Evolutionary conservation across 2,329 filamentous ascomycete species (phyloP).

Genomic region (Penicillium vulpinum): DNA sequence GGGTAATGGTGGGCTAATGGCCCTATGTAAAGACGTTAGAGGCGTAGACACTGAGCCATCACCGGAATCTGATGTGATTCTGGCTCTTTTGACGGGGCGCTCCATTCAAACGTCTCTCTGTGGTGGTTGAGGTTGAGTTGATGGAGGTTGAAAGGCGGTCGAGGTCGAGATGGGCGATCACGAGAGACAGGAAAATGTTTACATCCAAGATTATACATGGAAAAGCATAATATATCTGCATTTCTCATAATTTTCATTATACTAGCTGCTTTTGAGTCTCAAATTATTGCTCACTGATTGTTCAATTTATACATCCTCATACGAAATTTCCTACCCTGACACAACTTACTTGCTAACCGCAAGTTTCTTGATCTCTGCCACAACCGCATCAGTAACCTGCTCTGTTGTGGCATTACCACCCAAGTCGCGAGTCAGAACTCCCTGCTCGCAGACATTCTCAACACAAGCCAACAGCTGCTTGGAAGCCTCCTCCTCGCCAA

Average conservation of each 20-base stretch:
- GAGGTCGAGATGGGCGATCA: conserved; percentile 1
- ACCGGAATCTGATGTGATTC: background rate
- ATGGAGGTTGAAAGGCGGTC: conserved; percentile 1
- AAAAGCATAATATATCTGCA: background rate
- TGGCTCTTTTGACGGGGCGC: conserved; percentile 1
- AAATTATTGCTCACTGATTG: background rate
- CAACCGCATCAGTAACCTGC: conserved; percentile 60
- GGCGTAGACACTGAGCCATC: background rate
- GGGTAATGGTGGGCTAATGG: conserved; percentile 1
- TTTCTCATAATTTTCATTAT: background rate
- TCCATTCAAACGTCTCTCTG: background rate
- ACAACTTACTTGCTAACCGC: conserved; percentile 17
- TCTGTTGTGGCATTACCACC: conserved; percentile 59
- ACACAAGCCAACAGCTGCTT: conserved; percentile 59
- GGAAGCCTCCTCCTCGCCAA: conserved; percentile 61
- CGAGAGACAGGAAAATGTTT: background rate
- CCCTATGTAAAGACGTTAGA: background rate
- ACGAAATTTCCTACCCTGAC: background rate
- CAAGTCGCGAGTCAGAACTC: conserved; percentile 60
- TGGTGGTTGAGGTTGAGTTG: background rate
- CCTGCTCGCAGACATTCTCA: conserved; percentile 59
- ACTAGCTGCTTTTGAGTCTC: background rate
- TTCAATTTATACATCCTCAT: background rate
- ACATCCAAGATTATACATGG: background rate
- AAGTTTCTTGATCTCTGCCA: conserved; percentile 52